Evolutionary conservation across 2,329 filamentous ascomycete species (phyloP), one percentile per base, ranked within the genome.

Genomic region (Epichloe aotearoae): DNA sequence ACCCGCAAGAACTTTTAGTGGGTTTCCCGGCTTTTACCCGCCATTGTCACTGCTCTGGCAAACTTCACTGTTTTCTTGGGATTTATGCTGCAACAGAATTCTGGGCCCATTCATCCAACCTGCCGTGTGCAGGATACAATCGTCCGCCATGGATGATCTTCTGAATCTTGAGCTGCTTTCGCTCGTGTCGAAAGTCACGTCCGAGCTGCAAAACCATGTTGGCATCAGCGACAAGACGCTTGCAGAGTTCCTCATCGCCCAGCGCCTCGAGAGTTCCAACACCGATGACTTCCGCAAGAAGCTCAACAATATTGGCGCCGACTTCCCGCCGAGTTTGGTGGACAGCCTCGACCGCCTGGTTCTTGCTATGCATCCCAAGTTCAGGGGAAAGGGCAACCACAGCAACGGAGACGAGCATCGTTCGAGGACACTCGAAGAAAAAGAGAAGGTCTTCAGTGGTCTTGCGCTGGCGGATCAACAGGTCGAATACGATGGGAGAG

Each of bases 171-270:
- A 98, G 75, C 76, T 94, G 54, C 78, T 98, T 50, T 95, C 90
- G 60, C 83, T 98, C 62, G 89, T 97, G 51, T 93, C 88, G 47
- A 95, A 91, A 67, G 88, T 98, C 59, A 89, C 89, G 14, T 91
- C 86, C 17, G 93, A 98, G 69, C 76, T 98, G 49, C 85, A 95
- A 61, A 98, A 98, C 63, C 88, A 98, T 69, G 70, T 97, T 53
- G 88, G 90, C 51, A 82, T 96, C 60, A 86, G 80, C 64, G 90
- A 98, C 70, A 96, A 95, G 69, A 95, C 88, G 5, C 81, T 98
- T 26, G 90, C 93, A 59, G 93, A 98, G 68, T 98, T 95, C 64
- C 82, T 98, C 61, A 95, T 98, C 63, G 86, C 86, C 54, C 86
- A 95, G 64, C 88, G 95, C 60, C 69, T 84, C 64, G 80, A 90